Evolutionary conservation across 192 early-diverging fungal species (phyloP), one percentile per base, ranked within the genome.

Genomic region (Entomortierella beljakovae): DNA sequence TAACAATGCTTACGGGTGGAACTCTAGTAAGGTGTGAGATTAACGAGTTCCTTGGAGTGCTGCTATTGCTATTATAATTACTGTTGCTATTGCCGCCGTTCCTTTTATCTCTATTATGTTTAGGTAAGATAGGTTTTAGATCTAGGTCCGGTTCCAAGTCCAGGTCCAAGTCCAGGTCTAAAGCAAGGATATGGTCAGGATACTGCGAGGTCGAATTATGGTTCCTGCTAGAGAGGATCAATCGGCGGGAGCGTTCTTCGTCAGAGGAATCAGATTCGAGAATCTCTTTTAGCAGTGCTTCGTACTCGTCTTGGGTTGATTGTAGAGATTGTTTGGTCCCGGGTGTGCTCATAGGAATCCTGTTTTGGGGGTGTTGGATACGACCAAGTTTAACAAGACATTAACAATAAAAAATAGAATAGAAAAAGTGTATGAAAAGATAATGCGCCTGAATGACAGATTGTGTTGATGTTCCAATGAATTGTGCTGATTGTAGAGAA

Each of bases 251-350:
- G 54, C 59, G 74, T 61, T 82, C 81, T 58, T 84, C 85, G 61
- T 84, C 81, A 61, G 82, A 82, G 59, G 80, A 82, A 37, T 75
- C 70, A 57, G 84, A 80, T 80, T 85, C 83, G 55, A 87, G 57
- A 20, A 87, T 84, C 71, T 87, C 84, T 76, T 83, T 85, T 37
- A 87, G 63, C 40, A 87, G 74, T 38, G 76, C 77, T 57, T 87
- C 86, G 74, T 87, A 87, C 67, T 79, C 75, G 66, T 79, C 75
- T 79, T 65, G 67, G 75, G 67, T 79, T 62, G 75, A 70, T 70
- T 25, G 40, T 62, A 61, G 51, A 34, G 64, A 54, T 53, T 32
- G 60, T 33, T 61, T 63, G 53, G 67, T 46, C 57, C 61, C 61
- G 67, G 43, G 61, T 40, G 54, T 79, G 75, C 52, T 79, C 75